phyloP scores from a whole-genome alignment of 352 stramenopile species.

The Pythium catenulatum region DNA sequence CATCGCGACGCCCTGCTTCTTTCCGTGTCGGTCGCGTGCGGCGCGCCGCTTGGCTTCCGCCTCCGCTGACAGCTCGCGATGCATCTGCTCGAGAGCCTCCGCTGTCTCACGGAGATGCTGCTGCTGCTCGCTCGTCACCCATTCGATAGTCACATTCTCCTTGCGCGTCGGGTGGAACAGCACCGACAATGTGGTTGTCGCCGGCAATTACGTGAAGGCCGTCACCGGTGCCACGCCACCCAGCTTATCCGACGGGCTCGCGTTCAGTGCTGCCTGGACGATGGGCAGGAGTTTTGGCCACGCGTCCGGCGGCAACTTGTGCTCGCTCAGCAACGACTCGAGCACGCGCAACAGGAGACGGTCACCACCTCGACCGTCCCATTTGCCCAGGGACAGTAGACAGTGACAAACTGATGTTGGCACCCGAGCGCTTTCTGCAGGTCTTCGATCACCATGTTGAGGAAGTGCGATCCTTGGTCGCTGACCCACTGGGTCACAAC shows the following conservation, averaged over 20 bases:
- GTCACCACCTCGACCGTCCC: conserved; percentile 65
- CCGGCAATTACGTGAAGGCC: conserved; percentile 57
- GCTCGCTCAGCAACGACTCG: conserved; percentile 48
- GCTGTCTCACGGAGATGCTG: neutral
- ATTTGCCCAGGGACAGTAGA: conserved; percentile 68
- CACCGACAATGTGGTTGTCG: neutral
- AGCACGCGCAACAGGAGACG: conserved; percentile 34
- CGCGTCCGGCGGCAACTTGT: neutral
- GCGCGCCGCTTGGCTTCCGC: no score
- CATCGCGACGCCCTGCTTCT: neutral
- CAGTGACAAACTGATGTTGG: conserved; percentile 63
- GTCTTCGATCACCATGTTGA: conserved; percentile 57
- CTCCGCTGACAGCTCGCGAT: neutral
- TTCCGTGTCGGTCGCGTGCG: neutral
- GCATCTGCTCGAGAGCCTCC: conserved; percentile 11
- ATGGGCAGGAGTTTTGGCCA: conserved; percentile 55
- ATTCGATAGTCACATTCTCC: neutral
- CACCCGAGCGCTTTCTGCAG: conserved; percentile 17
- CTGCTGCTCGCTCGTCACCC: neutral
- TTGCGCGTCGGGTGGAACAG: conserved; percentile 6
- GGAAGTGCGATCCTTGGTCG: conserved; percentile 65
- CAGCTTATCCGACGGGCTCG: conserved; percentile 30
- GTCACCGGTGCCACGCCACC: conserved; percentile 55
- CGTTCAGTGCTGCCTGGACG: conserved; percentile 53
- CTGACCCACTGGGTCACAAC: conserved; percentile 45